phyloP scores from a whole-genome alignment of 768 basidiomycete genomes.

The Tulasnella sp. region DNA sequence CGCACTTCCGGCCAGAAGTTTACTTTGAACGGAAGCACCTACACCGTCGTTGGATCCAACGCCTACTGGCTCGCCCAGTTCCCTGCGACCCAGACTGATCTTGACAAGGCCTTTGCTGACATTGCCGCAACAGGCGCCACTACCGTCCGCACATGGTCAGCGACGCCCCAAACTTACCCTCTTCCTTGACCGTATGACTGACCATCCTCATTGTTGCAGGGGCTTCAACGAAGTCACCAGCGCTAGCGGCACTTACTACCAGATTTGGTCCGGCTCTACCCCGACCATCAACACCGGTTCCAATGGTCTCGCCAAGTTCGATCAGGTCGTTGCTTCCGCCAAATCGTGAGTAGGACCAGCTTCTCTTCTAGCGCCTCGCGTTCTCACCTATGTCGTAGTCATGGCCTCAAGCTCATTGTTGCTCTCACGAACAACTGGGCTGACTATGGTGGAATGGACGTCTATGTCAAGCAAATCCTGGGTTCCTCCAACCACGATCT shows the following conservation, averaged over 20 bases:
- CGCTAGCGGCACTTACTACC: slow-evolving; percentile 49
- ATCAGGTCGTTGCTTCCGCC: slow-evolving; percentile 54
- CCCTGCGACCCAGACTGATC: slow-evolving; percentile 45
- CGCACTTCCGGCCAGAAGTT: too few species aligned
- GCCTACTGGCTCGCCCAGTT: slow-evolving; percentile 44
- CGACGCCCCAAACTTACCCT: not conserved
- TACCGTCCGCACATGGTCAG: slow-evolving; percentile 51
- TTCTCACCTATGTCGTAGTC: slow-evolving; percentile 22
- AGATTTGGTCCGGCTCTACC: slow-evolving; percentile 50
- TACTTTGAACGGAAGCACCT: too few species aligned
- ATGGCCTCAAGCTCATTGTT: slow-evolving; percentile 58
- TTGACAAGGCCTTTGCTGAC: slow-evolving; percentile 50
- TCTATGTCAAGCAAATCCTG: slow-evolving; percentile 50
- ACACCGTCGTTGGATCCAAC: too few species aligned
- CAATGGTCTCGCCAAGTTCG: slow-evolving; percentile 43
- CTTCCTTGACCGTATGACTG: not conserved
- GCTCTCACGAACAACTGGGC: slow-evolving; percentile 38
- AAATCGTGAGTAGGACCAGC: slow-evolving; percentile 39
- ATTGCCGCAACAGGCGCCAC: slow-evolving; percentile 52
- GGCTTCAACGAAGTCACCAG: slow-evolving; percentile 57
- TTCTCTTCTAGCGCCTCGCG: not conserved
- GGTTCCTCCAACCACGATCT: slow-evolving; percentile 43
- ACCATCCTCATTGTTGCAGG: slow-evolving; percentile 34
- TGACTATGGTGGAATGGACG: slow-evolving; percentile 61
- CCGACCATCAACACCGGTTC: slow-evolving; percentile 54